Base-by-base conservation (phyloP, 2,329 filamentous ascomycete genomes). In the Cylindrodendrum hubeiense region DNA sequence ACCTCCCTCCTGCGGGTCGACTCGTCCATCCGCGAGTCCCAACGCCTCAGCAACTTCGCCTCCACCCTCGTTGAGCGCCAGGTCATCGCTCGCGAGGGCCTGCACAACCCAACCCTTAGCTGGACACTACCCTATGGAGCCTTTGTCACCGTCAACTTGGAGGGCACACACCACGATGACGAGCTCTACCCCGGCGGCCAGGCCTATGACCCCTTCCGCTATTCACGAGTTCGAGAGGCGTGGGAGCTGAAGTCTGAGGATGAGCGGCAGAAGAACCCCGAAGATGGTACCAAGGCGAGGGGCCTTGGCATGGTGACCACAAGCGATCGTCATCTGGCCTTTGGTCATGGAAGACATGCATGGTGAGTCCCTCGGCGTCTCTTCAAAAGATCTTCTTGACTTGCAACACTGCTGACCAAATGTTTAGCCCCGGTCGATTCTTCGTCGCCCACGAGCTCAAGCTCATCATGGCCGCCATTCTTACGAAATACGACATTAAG, bases 321-420 rank as follows among this genome's bases (percentile, higher is more conserved):
- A 2, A 84, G 83, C 37, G 78, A 84, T 39, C 73, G 77, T 8
- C 84, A 87, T 68, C 72, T 89, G 21, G 79, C 84, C 0, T 90
- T 90, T 74, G 87, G 88, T 0, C 85, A 89, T 65, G 88, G 88
- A 8, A 79, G 84, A 66, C 86, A 89, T 72, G 85, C 83, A 2
- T 86, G 76, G 76, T 78, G 43, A 71, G 75, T 66, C 6, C 53
- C 43, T 55, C 21, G 15, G 3, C n/a, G 10, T 7, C 24, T 22
- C 12, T 10, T 19, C 12, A 8, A 13, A 3, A 47, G 24, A 24
- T n/a, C 2, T 19, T 2, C 2, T 10, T 1, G 4, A 3, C 26
- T n/a, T 17, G 9, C 4, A n/a, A 2, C 47, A 34, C 28, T 34
- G 3, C 24, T 24, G 4, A 26, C 19, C 3, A 21, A 60, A 7